phyloP scores from a whole-genome alignment of 2,329 filamentous ascomycete species.

The Huntiella bhutanensis region DNA sequence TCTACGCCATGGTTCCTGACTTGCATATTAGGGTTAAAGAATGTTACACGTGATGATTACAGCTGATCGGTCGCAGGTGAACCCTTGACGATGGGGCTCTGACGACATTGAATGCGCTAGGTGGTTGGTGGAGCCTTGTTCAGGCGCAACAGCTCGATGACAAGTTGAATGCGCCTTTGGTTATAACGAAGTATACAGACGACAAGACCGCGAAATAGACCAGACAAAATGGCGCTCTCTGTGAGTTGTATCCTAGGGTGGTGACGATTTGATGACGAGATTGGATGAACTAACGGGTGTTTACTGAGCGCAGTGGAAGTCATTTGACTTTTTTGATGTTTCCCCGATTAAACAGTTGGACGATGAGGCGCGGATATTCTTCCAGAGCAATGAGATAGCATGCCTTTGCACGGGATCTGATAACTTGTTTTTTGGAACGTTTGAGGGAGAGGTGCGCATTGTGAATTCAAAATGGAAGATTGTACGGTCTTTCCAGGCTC shows the following conservation, averaged over 20 bases:
- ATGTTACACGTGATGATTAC: too few species aligned
- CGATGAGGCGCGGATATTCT: slow-evolving; percentile 57
- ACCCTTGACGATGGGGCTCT: neutral
- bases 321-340: slow-evolving; percentile 98
- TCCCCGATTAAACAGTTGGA: slow-evolving; percentile 63
- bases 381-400: slow-evolving; percentile 68
- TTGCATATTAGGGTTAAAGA: too few species aligned
- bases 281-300: neutral
- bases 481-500: slow-evolving; percentile 67
- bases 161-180: neutral
- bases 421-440: slow-evolving; percentile 72
- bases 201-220: neutral
- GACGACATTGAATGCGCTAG: slow-evolving; percentile 1
- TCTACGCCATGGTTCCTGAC: too few species aligned
- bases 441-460: slow-evolving; percentile 73
- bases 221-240: slow-evolving; percentile 9
- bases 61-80: neutral
- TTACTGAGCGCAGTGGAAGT: slow-evolving; percentile 61
- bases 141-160: neutral
- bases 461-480: slow-evolving; percentile 77
- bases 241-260: neutral
- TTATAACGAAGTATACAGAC: neutral
- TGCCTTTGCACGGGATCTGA: slow-evolving; percentile 74
- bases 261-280: neutral
- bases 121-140: neutral